Evolutionary conservation across 192 early-diverging fungal genomes (phyloP).

Genomic region (Coemansia sp.): DNA sequence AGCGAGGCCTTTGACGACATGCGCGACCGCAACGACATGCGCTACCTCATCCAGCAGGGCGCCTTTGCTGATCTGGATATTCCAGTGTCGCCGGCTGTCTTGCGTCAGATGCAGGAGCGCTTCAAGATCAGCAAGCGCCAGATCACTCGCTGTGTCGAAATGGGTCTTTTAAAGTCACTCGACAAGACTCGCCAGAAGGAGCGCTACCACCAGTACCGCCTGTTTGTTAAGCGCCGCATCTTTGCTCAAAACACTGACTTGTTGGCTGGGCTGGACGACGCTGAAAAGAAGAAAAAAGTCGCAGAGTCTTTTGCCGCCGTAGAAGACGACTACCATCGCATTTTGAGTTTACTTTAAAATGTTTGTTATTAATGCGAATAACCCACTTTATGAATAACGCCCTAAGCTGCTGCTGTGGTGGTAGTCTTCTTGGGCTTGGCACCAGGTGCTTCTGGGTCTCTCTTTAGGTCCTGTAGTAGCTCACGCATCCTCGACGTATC

Average conservation of each 20-base stretch:
- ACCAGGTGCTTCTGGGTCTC: conserved; percentile 70
- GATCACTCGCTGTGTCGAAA: conserved; percentile 80
- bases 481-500: conserved; percentile 75
- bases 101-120: conserved; percentile 57
- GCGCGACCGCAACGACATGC: conserved; percentile 84
- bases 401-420: conserved; percentile 7
- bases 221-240: conserved; percentile 84
- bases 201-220: conserved; percentile 62
- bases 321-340: conserved; percentile 75
- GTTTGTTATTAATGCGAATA: too few relatives aligned
- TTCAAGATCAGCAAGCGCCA: conserved; percentile 87
- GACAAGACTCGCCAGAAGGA: conserved; percentile 58
- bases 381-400: background rate
- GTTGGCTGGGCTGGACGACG: conserved; percentile 64
- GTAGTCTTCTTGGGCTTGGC: conserved; percentile 43
- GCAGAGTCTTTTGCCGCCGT: conserved; percentile 75
- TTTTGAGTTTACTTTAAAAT: conserved; percentile 52
- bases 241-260: conserved; percentile 82
- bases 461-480: conserved; percentile 69
- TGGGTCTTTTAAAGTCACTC: conserved; percentile 66
- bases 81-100: conserved; percentile 59
- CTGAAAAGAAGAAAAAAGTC: conserved; percentile 71
- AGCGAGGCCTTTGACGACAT: conserved; percentile 87
- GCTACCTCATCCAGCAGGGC: conserved; percentile 58
- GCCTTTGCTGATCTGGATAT: conserved; percentile 65